These are phyloP conservation scores for Dalbergia cultrata DNA, from an alignment of 306 rosid genomes.

Conservation along the genomic window DNA sequence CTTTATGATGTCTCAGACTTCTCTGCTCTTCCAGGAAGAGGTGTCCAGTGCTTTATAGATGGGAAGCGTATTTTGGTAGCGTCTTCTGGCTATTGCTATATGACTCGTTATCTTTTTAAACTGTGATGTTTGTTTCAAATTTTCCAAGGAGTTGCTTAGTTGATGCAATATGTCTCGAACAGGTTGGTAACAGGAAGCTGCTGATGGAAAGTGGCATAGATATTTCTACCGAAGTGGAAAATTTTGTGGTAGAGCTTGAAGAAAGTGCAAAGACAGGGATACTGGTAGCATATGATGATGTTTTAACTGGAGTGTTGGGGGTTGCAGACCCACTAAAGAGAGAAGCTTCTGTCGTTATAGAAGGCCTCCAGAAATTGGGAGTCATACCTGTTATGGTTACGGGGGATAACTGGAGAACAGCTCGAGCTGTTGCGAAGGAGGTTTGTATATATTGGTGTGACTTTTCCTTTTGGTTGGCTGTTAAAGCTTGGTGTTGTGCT, in stretches of 20 bases:
- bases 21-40: slow-evolving; percentile 84
- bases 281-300: slow-evolving; percentile 71
- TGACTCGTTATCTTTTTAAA: slow-evolving; percentile 2
- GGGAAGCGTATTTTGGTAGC: slow-evolving; percentile 72
- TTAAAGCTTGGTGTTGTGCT: slow-evolving; percentile 15
- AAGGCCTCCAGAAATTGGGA: slow-evolving; percentile 88
- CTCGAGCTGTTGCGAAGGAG: slow-evolving; percentile 89
- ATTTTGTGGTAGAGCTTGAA: slow-evolving; percentile 77
- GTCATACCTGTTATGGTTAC: slow-evolving; percentile 84
- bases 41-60: slow-evolving; percentile 69
- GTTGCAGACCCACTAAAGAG: slow-evolving; percentile 96
- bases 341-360: slow-evolving; percentile 86
- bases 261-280: slow-evolving; percentile 91
- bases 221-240: slow-evolving; percentile 72
- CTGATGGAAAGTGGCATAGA: slow-evolving; percentile 73
- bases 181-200: slow-evolving; percentile 90
- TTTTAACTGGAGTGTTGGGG: slow-evolving; percentile 75
- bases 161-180: slow-evolving; percentile 37
- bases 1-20: slow-evolving; percentile 78
- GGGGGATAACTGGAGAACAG: slow-evolving; percentile 95
- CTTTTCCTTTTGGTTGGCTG: slow-evolving; percentile 30
- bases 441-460: slow-evolving; percentile 48
- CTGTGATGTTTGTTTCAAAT: slow-evolving; percentile 15
- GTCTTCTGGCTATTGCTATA: slow-evolving; percentile 29
- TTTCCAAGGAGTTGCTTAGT: slow-evolving; percentile 42